Conservation (phyloP, 2,329 filamentous ascomycete genomes). For the Beauveria bassiana region DNA sequence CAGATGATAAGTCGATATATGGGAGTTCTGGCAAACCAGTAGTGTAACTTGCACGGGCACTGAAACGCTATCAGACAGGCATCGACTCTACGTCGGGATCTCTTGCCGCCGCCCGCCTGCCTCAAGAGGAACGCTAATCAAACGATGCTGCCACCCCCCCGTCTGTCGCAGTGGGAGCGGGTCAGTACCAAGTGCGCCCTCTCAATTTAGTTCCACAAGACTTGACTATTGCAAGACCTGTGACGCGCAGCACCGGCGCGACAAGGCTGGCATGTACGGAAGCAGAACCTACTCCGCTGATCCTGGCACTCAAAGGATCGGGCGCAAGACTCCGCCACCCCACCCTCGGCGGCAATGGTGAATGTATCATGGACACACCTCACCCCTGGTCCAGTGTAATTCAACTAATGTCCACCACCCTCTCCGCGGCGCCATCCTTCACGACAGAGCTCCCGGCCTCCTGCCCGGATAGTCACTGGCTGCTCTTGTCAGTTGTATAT, state of each 20-base stretch:
- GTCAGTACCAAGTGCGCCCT: neutral
- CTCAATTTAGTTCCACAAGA: neutral
- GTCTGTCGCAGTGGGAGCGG: neutral
- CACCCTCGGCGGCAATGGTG: no score
- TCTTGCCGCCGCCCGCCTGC: neutral
- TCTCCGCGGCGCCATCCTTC: no score
- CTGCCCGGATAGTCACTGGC: no score
- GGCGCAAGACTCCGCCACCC: no score
- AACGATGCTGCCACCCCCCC: neutral
- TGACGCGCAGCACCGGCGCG: neutral
- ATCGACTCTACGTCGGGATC: neutral
- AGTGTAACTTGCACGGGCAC: neutral
- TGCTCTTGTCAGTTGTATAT: no score
- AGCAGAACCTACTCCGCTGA: no score
- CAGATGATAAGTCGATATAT: neutral
- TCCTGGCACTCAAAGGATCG: no score
- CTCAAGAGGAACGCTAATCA: neutral
- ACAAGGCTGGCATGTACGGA: neutral
- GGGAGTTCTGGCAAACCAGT: neutral
- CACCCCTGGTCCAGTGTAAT: no score
- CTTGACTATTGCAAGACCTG: neutral
- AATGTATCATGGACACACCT: no score
- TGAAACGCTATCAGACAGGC: neutral
- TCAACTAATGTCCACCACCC: no score
- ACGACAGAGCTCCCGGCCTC: no score